Evolutionary conservation across 192 early-diverging fungal species (phyloP).

Genomic region (Gonapodya sp.): DNA sequence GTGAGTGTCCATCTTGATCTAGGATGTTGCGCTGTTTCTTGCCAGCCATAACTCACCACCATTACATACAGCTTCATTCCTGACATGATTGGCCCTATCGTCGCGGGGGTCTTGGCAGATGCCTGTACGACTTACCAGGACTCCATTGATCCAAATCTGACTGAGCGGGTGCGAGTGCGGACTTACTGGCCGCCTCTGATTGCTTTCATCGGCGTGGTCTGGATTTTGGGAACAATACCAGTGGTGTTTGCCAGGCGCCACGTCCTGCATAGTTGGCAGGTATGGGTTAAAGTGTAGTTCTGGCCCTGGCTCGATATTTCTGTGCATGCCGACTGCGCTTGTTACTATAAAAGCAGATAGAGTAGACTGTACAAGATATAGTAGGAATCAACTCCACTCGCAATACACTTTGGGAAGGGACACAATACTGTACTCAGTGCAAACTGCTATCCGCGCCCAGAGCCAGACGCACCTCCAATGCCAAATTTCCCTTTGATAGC

Average conservation of each 20-base stretch:
- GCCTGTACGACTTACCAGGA: neutral
- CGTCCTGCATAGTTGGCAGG: neutral
- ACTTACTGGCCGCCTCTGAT: neutral
- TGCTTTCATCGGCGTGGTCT: neutral
- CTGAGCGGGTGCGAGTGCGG: neutral
- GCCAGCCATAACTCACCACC: neutral
- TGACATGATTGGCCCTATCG: neutral
- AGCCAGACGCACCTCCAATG: too few relatives aligned
- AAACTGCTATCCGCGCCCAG: too few relatives aligned
- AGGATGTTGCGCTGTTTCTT: too few relatives aligned
- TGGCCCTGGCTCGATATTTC: too few relatives aligned
- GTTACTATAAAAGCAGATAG: too few relatives aligned
- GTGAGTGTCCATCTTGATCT: neutral
- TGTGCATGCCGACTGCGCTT: too few relatives aligned
- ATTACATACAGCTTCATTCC: neutral
- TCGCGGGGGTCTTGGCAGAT: neutral
- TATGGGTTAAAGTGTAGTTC: constrained; percentile 20
- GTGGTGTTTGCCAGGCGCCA: constrained; percentile 3
- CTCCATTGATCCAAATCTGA: neutral
- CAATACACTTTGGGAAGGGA: too few relatives aligned
- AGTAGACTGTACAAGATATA: too few relatives aligned
- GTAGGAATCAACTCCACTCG: too few relatives aligned
- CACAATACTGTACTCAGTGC: too few relatives aligned
- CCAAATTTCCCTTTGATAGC: too few relatives aligned
- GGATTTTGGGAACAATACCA: neutral